These are phyloP conservation scores for Chaetoceros muelleri DNA, from an alignment of 108 stramenopile genomes.

Conservation along the genomic window DNA sequence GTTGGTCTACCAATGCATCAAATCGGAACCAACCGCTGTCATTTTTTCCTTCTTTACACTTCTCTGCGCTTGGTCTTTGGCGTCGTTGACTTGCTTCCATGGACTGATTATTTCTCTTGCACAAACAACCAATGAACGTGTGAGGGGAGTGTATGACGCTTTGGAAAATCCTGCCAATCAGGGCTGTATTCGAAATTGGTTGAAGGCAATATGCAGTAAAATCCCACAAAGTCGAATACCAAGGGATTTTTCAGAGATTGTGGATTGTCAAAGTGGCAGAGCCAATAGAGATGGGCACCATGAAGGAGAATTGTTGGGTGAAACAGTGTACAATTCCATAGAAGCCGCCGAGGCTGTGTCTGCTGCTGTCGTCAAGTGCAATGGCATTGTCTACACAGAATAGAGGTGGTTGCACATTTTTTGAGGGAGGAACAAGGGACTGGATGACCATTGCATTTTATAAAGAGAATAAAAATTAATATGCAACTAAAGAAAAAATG, in stretches of 20 bases:
- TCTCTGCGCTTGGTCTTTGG: constrained; percentile 70
- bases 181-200: constrained; percentile 70
- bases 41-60: constrained; percentile 47
- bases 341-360: neutral
- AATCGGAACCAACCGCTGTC: constrained; percentile 41
- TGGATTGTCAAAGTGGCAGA: constrained; percentile 1
- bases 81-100: constrained; percentile 59
- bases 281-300: neutral
- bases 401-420: neutral
- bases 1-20: constrained; percentile 26
- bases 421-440: too few relatives aligned
- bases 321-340: neutral
- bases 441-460: too few relatives aligned
- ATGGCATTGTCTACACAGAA: neutral
- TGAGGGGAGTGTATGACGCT: constrained; percentile 64
- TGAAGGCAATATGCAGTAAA: constrained; percentile 23
- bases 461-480: too few relatives aligned
- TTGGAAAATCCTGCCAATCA: constrained; percentile 43
- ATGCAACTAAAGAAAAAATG: too few relatives aligned
- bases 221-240: constrained; percentile 14
- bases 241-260: constrained; percentile 30
- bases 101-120: constrained; percentile 61
- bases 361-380: neutral
- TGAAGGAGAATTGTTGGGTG: neutral
- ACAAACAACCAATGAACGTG: constrained; percentile 81